Conservation (phyloP, 2,329 filamentous ascomycete species). For the Cyphellophora attinorum region DNA sequence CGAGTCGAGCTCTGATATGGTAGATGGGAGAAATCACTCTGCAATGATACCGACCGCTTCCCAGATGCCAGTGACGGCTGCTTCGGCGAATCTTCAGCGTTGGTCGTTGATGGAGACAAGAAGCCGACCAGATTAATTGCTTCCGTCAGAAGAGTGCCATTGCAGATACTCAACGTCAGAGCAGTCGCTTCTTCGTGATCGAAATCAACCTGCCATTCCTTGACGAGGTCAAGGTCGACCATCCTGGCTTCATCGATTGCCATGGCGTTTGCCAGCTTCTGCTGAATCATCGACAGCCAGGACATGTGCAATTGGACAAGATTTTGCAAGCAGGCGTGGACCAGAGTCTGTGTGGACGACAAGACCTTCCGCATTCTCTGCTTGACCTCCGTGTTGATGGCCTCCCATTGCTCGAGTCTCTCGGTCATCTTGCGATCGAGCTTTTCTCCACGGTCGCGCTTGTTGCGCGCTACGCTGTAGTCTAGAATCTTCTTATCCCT, state of each 20-base stretch:
- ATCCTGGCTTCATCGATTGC: constrained; percentile 61
- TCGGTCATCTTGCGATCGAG: constrained; percentile 77
- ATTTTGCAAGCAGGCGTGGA: constrained; percentile 71
- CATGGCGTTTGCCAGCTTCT: constrained; percentile 43
- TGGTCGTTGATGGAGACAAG: constrained; percentile 39
- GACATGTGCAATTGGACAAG: constrained; percentile 74
- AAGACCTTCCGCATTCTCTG: constrained; percentile 84
- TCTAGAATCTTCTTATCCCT: constrained; percentile 86
- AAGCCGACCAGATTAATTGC: constrained; percentile 51
- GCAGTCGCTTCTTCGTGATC: constrained; percentile 65
- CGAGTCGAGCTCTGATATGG: background rate
- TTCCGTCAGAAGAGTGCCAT: constrained; percentile 55
- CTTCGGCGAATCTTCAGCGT: constrained; percentile 28
- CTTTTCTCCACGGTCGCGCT: constrained; percentile 73
- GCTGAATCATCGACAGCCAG: constrained; percentile 77
- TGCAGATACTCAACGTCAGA: constrained; percentile 64
- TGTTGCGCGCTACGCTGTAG: constrained; percentile 70
- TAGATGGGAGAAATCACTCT: constrained; percentile 49
- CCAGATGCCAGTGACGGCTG: constrained; percentile 40
- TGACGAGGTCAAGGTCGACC: constrained; percentile 63
- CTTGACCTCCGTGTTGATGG: constrained; percentile 86
- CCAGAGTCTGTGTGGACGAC: constrained; percentile 67
- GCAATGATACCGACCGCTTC: constrained; percentile 26
- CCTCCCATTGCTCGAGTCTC: constrained; percentile 78
- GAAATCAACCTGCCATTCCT: constrained; percentile 70